A percentile compares a stretch with the other conserved stretches of the same genome.
Conservation (phyloP, 805 yeast genomes). For the Ogataea parapolymorpha region DNA sequence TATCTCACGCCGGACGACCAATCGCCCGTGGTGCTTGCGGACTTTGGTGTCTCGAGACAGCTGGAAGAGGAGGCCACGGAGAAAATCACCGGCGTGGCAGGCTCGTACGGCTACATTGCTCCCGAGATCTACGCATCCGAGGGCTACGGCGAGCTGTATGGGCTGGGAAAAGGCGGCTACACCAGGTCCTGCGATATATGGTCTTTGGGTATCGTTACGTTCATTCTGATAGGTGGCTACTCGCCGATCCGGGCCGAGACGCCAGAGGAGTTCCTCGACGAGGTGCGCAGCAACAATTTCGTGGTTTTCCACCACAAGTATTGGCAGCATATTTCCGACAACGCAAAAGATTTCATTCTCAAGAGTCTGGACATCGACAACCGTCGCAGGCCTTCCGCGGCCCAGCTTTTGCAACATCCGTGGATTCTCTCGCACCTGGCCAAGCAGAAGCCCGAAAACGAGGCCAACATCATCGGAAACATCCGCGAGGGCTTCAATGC, state of each 20-base stretch:
- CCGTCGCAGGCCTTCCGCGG: conserved; percentile 62
- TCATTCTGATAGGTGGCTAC: conserved; percentile 86
- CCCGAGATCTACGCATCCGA: conserved; percentile 81
- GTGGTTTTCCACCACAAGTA: conserved; percentile 84
- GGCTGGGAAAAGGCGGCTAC: conserved; percentile 58
- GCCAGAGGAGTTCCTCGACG: conserved; percentile 74
- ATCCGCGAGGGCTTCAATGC: conserved; percentile 82
- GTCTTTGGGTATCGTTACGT: conserved; percentile 92
- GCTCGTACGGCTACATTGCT: conserved; percentile 95
- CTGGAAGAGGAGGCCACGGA: conserved; percentile 32
- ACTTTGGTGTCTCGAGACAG: conserved; percentile 91
- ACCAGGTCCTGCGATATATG: conserved; percentile 96
- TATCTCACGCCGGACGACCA: conserved; percentile 59
- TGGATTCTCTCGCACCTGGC: conserved; percentile 62
- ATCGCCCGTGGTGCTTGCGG: conserved; percentile 83
- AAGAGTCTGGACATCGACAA: conserved; percentile 70
- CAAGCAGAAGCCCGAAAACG: conserved; percentile 15
- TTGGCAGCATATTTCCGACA: conserved; percentile 78
- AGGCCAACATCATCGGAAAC: conserved; percentile 71
- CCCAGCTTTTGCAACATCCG: conserved; percentile 60
- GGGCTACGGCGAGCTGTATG: conserved; percentile 35
- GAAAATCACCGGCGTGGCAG: conserved; percentile 40
- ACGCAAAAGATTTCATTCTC: conserved; percentile 76
- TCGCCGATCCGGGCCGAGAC: conserved; percentile 88
- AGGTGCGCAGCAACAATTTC: conserved; percentile 67